A percentile compares a stretch with the other conserved stretches of the same genome.
Conservation (phyloP, 2,329 filamentous ascomycete genomes). For the Monilinia laxa region DNA sequence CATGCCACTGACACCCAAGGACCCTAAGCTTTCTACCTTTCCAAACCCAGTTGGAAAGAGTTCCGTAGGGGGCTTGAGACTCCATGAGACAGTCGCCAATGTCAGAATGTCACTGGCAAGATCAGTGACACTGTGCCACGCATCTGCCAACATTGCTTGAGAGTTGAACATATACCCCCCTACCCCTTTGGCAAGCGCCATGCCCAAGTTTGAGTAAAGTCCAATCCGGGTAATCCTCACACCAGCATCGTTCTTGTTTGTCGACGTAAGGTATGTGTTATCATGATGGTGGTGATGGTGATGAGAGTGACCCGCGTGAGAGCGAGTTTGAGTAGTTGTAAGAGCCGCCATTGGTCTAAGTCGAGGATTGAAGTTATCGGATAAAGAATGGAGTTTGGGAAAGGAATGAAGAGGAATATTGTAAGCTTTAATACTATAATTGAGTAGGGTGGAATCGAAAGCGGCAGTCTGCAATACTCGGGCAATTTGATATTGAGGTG, state of each 20-base stretch:
- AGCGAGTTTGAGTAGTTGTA: constrained; percentile 39
- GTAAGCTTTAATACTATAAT: constrained; percentile 29
- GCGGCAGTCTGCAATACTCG: constrained; percentile 38
- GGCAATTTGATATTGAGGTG: constrained; percentile 39
- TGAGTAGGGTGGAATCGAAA: constrained; percentile 28
- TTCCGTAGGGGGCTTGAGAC: constrained; percentile 77
- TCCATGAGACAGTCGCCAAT: constrained; percentile 90
- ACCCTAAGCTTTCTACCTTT: constrained; percentile 95
- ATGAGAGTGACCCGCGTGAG: constrained; percentile 56
- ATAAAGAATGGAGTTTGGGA: constrained; percentile 33
- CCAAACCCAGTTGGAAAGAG: constrained; percentile 90
- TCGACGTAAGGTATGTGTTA: constrained; percentile 76
- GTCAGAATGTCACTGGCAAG: constrained; percentile 94
- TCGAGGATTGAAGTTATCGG: constrained; percentile 30
- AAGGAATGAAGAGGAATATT: constrained; percentile 31
- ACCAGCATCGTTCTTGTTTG: constrained; percentile 85
- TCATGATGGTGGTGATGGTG: constrained; percentile 79
- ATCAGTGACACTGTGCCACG: constrained; percentile 92
- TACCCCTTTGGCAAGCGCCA: constrained; percentile 90
- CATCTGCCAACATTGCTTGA: constrained; percentile 88
- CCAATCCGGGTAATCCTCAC: constrained; percentile 92
- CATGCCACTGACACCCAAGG: constrained; percentile 88
- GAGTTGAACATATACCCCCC: constrained; percentile 95
- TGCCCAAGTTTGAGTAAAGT: constrained; percentile 83
- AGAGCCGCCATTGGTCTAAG: constrained; percentile 38